A percentile compares a stretch with the other conserved stretches of the same genome.
These are phyloP conservation scores for Kuraishia cidri DNA, from an alignment of 805 yeast species.

Conservation along the genomic window DNA sequence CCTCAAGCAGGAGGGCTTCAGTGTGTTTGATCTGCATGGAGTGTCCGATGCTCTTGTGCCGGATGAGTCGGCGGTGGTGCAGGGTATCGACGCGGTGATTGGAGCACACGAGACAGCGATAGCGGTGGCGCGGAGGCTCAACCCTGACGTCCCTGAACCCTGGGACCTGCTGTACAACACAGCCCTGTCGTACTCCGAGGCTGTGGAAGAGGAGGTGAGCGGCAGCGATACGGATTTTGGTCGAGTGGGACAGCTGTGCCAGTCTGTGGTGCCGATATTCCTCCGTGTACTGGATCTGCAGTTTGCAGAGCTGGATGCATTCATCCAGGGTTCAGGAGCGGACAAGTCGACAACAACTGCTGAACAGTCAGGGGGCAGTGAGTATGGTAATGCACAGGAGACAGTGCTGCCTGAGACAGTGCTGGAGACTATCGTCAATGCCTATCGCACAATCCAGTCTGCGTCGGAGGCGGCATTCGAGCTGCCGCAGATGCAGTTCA, in stretches of 20 bases:
- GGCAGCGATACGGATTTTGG: constrained; percentile 3
- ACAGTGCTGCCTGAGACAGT: constrained; percentile 15
- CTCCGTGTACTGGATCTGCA: constrained; percentile 17
- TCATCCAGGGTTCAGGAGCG: constrained; percentile 11
- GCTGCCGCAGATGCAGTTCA: constrained; percentile 3
- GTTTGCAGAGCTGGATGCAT: constrained; percentile 13
- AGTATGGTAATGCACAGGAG: constrained; percentile 10
- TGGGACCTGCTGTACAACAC: constrained; percentile 38
- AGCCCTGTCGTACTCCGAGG: constrained; percentile 37
- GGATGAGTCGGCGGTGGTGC: constrained; percentile 25
- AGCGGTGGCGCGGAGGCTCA: constrained; percentile 5
- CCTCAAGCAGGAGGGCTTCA: constrained; percentile 35
- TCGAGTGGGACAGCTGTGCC: constrained; percentile 3
- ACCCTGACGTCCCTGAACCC: constrained; percentile 9
- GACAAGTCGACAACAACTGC: constrained; percentile 3
- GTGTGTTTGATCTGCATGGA: constrained; percentile 19
- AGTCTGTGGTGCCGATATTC: constrained; percentile 9
- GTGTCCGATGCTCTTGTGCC: constrained; percentile 22
- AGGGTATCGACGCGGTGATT: constrained; percentile 24
- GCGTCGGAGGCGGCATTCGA: constrained; percentile 14
- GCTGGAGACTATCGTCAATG: constrained; percentile 16
- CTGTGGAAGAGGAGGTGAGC: constrained; percentile 23
- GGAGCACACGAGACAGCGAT: constrained; percentile 29
- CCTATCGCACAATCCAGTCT: constrained; percentile 14
- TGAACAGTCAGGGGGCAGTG: constrained; percentile 1